Base-by-base conservation (phyloP, 371 early-diverging fungal genomes). In the Mortierella sp. region DNA sequence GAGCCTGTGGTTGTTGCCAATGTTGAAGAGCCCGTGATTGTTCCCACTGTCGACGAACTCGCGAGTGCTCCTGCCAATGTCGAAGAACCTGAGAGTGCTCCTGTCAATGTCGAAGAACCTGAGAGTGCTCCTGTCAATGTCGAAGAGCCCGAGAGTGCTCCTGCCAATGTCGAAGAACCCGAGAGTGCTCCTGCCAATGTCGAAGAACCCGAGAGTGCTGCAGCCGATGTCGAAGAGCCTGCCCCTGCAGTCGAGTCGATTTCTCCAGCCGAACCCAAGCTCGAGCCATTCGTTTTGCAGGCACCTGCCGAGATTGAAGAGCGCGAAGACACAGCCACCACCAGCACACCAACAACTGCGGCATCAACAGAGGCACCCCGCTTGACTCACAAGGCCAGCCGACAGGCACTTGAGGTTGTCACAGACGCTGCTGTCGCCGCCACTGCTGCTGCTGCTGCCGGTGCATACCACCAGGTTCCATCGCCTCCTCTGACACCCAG, bases 401-500 rank as follows among this genome's bases (percentile, higher is more conserved):
- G 56, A 50, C 28, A 37, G 17, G 43, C 25, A 9, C 57, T 64
- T 25, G 64, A 57, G 39, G 46, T 57, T 14, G 17, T 51, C 14
- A 64, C 57, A 12, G 57, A 64, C 22, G n/a, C 46, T 10, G 3
- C 41, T 19, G 43, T 22, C n/a, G 51, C 56, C 10, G n/a, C 63
- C 0, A 28, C 56, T 17, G n/a, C n/a, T n/a, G n/a, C n/a, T n/a
- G n/a, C n/a, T n/a, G n/a, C n/a, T n/a, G n/a, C n/a, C n/a, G n/a
- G n/a, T n/a, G n/a, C n/a, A n/a, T 57, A 57, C 37, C 31, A 56
- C 12, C 69, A 63, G 24, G 63, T 69, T 22, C 70, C 70, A 4
- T 69, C 70, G 2, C 70, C 70, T 31, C 70, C 70, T 43, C 40
- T 69, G 48, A 69, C 70, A 12, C 70, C 69, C n/a, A n/a, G n/a